phyloP scores from a whole-genome alignment of 2,329 filamentous ascomycete genomes.

The Aspergillus unguis region DNA sequence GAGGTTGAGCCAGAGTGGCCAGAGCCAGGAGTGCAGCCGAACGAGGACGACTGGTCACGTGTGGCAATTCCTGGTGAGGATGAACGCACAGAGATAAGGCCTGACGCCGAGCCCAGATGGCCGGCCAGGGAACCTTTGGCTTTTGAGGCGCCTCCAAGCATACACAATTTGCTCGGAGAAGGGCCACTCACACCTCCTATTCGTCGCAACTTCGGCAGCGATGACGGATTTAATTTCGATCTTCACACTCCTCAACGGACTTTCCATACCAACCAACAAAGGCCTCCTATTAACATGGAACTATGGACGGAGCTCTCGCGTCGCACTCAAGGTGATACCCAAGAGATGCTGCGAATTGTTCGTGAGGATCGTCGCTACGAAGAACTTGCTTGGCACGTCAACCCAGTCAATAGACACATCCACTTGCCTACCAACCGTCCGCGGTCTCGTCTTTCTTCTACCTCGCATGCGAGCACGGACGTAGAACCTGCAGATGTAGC shows the following conservation, averaged over 20 bases:
- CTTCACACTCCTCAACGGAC: constrained; percentile 7
- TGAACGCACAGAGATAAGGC: constrained; percentile 9
- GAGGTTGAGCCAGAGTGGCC: too few relatives aligned
- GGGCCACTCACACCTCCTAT: neutral
- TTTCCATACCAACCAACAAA: constrained; percentile 11
- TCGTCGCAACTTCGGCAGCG: constrained; percentile 5
- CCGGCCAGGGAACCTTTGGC: constrained; percentile 10
- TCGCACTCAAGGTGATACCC: constrained; percentile 58
- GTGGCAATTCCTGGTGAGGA: constrained; percentile 10
- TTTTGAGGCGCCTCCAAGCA: neutral
- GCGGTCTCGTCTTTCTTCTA: constrained; percentile 3
- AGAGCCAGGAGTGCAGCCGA: too few relatives aligned
- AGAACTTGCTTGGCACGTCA: constrained; percentile 59
- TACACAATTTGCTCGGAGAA: constrained; percentile 5
- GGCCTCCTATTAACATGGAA: constrained; percentile 43
- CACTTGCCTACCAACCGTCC: constrained; percentile 5
- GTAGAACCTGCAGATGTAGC: neutral
- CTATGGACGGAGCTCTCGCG: constrained; percentile 56
- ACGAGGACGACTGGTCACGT: neutral
- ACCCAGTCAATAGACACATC: constrained; percentile 46
- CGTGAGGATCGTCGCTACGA: constrained; percentile 59
- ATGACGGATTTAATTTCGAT: constrained; percentile 10
- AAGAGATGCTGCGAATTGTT: constrained; percentile 60
- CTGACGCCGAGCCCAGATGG: constrained; percentile 5
- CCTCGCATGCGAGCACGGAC: neutral